Percentiles rank a stretch among this genome's conserved stretches.
These are phyloP conservation scores for Yamadazyma friedrichii DNA, from an alignment of 1,139 yeast genomes.

Conservation along the genomic window DNA sequence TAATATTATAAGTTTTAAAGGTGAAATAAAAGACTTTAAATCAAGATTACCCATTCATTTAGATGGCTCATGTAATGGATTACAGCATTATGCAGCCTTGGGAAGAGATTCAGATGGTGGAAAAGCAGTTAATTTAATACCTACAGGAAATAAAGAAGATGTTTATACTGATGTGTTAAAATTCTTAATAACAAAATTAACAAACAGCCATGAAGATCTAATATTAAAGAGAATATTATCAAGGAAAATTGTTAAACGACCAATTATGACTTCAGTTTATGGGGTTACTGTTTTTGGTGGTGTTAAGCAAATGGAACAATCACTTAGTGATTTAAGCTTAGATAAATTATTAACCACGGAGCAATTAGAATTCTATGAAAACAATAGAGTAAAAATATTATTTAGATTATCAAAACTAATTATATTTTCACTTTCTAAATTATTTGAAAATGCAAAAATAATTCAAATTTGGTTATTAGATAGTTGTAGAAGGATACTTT, in stretches of 20 bases:
- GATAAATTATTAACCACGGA: slow-evolving; percentile 4
- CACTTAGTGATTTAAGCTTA: slow-evolving; percentile 13
- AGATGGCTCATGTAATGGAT: slow-evolving; percentile 50
- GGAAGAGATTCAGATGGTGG: slow-evolving; percentile 38
- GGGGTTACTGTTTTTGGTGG: slow-evolving; percentile 46
- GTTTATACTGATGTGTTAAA: slow-evolving; percentile 36
- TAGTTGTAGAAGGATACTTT: slow-evolving; percentile 29
- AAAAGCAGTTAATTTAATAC: slow-evolving; percentile 34
- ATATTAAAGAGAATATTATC: slow-evolving; percentile 22
- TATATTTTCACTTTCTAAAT: slow-evolving; percentile 30
- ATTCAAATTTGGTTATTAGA: slow-evolving; percentile 40
- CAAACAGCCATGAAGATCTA: slow-evolving; percentile 13
- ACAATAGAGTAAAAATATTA: slow-evolving; percentile 11
- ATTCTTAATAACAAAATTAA: slow-evolving; percentile 22
- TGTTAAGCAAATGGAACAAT: slow-evolving; percentile 27
- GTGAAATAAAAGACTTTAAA: slow-evolving; percentile 21
- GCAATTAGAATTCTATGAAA: slow-evolving; percentile 6
- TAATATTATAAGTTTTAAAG: slow-evolving; percentile 18
- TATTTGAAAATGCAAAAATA: slow-evolving; percentile 34
- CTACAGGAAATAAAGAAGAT: slow-evolving; percentile 25
- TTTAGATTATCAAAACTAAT: slow-evolving; percentile 28
- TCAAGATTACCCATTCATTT: slow-evolving; percentile 42
- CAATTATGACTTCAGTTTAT: slow-evolving; percentile 50
- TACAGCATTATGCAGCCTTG: slow-evolving; percentile 49
- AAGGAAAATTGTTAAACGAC: slow-evolving; percentile 41